These are phyloP conservation scores for Epicoccum sorghinum DNA, from an alignment of 2,329 filamentous ascomycete species.

Conservation along the genomic window DNA sequence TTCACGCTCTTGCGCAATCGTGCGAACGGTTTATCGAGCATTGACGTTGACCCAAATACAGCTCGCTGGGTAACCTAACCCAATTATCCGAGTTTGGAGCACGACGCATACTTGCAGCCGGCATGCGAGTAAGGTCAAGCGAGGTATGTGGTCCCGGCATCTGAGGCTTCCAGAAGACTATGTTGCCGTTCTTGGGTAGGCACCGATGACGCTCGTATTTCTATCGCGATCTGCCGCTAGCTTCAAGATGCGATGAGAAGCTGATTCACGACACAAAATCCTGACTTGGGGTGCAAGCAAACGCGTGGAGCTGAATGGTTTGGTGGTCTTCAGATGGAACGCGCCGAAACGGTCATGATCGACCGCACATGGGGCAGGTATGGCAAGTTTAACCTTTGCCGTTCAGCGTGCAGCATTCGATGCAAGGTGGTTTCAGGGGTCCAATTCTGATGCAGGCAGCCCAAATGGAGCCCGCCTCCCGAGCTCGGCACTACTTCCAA, in stretches of 20 bases:
- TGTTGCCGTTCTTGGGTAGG: conserved; percentile 10
- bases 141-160: conserved; percentile 16
- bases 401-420: conserved; percentile 1
- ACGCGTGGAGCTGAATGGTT: conserved; percentile 4
- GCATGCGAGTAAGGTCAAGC: conserved; percentile 24
- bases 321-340: neutral
- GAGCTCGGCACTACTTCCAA: conserved; percentile 8
- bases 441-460: neutral
- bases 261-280: conserved; percentile 5
- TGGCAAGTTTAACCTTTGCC: conserved; percentile 6
- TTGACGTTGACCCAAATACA: conserved; percentile 7
- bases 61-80: conserved; percentile 7
- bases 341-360: conserved; percentile 9
- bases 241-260: conserved; percentile 3
- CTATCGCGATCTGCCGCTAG: conserved; percentile 12
- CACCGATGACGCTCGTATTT: neutral
- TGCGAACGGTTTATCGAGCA: conserved; percentile 22
- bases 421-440: conserved; percentile 6
- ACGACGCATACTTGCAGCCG: conserved; percentile 26
- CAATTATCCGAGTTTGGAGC: conserved; percentile 14
- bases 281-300: conserved; percentile 5
- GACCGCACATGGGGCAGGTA: neutral
- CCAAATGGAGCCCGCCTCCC: conserved; percentile 1
- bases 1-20: conserved; percentile 29
- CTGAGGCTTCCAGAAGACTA: conserved; percentile 8